Base-by-base conservation (phyloP, 2,329 filamentous ascomycete species). In the Akanthomyces muscarius region DNA sequence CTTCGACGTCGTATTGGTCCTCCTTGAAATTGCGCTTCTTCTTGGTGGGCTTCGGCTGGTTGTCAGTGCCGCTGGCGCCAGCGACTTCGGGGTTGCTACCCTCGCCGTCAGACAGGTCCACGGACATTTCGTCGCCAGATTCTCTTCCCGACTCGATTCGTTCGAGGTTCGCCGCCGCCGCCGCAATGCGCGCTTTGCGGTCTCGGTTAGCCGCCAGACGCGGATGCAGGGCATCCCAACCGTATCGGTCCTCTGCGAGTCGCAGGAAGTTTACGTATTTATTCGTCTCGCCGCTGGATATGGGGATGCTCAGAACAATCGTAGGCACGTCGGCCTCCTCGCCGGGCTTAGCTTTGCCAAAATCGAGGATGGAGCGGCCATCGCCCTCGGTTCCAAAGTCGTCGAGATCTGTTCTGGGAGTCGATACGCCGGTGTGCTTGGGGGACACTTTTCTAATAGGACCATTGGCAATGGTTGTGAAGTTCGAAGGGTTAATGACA, bases 221-320 rank as follows among this genome's bases (percentile, higher is more conserved):
- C 36, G 95, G 95, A 73, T 98, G 93, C 42, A 98, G 82, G 0
- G 94, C 95, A 65, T 96, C 92, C 82, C 94, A 97, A 28, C 95
- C 95, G 73, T 97, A 98, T 66, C 89, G 90, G 66, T 96, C 92
- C 75, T 97, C 92, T 13, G 96, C 95, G 76, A 98, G 83, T 51
- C 92, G 91, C 71, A 94, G 93, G 68, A 98, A 97, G 74, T 98
- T 98, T 77, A 99, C 87, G 65, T 96, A 94, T 68, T 94, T 92
- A 74, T 97, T 97, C 42, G 86, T 89, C 69, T 91, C 87, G 47
- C 92, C 91, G 5, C 69, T 67, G 63, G 89, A 85, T 45, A 99
- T 83, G 0, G 90, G 87, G 63, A 99, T 88, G 62, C 90, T 88
- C 21, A 99, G 83, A 60, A 96, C 85, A 66, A 99, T 97, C 5